Base-by-base conservation (phyloP, 257 asterid genomes). In the Parsonsia alboflavescens region DNA sequence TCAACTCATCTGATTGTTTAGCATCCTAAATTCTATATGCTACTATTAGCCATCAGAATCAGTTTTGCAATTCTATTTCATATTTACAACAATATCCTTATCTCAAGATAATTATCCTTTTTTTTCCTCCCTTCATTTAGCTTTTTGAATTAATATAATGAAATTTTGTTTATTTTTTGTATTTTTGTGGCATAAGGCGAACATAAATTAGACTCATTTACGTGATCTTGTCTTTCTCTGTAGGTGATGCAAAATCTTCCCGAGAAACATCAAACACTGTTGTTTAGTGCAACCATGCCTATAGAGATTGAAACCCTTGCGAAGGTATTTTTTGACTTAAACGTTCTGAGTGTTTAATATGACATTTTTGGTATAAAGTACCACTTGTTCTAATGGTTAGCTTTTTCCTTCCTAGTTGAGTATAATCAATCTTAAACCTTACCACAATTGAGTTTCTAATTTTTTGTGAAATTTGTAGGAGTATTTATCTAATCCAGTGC, bases 281-380 rank as follows among this genome's bases (percentile, higher is more conserved):
- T 93, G 81, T 93, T 93, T 74, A 90, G 97, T 84, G 98, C 98
- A 28, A 93, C 98, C 73, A 93, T 93, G 98, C 98, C 98, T 2
- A 88, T 86, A 75, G 97, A 93, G 87, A 93, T 93, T 82, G 97
- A 93, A 85, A 88, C 84, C 76, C 84, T 93, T 71, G 87, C 98
- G 48, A 97, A 90, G 92, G 97, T 76, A 79, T 76, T 75, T 67
- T 49, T 59, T 75, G 62, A 41, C 24, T 71, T 61, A 15, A 9
- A 33, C 39, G 3, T 16, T 46, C 71, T 66, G 50, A 49, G 4
- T 49, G 42, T 22, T 26, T 30, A 11, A 12, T 26, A 50, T 53
- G 15, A 19, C 50, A 1, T 26, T 63, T 63, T 8, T 64, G 50
- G 49, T 21, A 1, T 39, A 39, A 62, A 65, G 70, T 19, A 21